These are phyloP conservation scores for Macrophomina phaseolina DNA, from an alignment of 2,329 filamentous ascomycete genomes.

Conservation along the genomic window DNA sequence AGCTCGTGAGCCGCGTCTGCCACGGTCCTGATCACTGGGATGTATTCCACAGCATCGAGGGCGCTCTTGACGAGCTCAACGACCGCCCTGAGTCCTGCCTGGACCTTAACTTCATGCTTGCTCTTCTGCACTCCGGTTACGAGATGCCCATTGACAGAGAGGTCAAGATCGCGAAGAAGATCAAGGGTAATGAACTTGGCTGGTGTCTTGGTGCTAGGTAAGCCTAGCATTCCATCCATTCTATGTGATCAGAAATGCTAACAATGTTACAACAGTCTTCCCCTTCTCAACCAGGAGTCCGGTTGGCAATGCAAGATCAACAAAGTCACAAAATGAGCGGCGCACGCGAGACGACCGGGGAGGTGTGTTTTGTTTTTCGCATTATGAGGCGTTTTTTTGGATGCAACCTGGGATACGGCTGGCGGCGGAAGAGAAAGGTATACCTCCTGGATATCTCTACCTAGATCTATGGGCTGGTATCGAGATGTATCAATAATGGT, in stretches of 20 bases:
- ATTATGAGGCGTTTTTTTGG: conserved; percentile 23
- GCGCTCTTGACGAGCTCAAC: conserved; percentile 78
- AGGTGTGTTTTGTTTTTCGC: not conserved
- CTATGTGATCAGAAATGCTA: conserved; percentile 36
- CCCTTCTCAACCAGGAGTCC: conserved; percentile 78
- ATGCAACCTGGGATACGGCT: conserved; percentile 1
- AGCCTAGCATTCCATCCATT: conserved; percentile 45
- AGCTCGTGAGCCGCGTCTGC: conserved; percentile 85
- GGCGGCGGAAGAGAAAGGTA: conserved; percentile 13
- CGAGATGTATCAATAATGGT: conserved; percentile 19
- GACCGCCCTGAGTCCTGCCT: conserved; percentile 90
- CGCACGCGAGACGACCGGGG: not conserved
- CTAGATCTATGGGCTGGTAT: conserved; percentile 15
- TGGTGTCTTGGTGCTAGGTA: conserved; percentile 98
- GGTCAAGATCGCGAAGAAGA: conserved; percentile 98
- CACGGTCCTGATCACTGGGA: conserved; percentile 78
- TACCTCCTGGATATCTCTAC: conserved; percentile 23
- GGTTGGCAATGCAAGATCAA: conserved; percentile 90
- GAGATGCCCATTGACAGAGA: conserved; percentile 97
- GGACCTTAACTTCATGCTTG: conserved; percentile 96
- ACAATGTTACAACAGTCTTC: conserved; percentile 65
- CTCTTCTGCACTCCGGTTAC: conserved; percentile 90
- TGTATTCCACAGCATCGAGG: conserved; percentile 76
- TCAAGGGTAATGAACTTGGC: conserved; percentile 93
- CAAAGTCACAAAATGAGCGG: conserved; percentile 57